A percentile compares a stretch with the other conserved stretches of the same genome.
These are phyloP conservation scores for Pseudonitzschia delicatissima DNA, from an alignment of 108 stramenopile species.

Conservation along the genomic window DNA sequence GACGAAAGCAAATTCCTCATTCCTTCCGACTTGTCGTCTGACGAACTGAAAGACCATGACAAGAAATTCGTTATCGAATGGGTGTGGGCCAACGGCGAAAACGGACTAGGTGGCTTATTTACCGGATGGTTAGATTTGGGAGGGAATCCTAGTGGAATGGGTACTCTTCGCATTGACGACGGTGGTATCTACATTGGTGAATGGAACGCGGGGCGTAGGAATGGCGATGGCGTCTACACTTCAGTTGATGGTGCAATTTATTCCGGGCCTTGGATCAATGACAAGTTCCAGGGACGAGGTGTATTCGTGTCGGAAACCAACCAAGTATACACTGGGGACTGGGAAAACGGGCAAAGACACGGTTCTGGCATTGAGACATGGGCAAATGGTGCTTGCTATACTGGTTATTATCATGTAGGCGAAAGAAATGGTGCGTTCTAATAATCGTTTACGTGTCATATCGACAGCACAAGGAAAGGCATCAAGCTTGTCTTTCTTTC, in stretches of 20 bases:
- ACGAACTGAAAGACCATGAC: not conserved
- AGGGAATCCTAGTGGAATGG: slow-evolving; percentile 42
- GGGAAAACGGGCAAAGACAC: slow-evolving; percentile 28
- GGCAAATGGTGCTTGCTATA: slow-evolving; percentile 39
- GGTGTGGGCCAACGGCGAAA: slow-evolving; percentile 17
- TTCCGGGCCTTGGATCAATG: slow-evolving; percentile 30
- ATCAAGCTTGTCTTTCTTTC: not conserved
- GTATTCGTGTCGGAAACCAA: slow-evolving; percentile 38
- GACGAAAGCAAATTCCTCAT: not conserved
- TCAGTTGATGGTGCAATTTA: slow-evolving; percentile 45
- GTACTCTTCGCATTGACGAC: slow-evolving; percentile 42
- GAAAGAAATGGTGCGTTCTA: slow-evolving; percentile 18
- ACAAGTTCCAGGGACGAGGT: slow-evolving; percentile 36
- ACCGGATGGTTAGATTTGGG: slow-evolving; percentile 39
- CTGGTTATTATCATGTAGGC: slow-evolving; percentile 38
- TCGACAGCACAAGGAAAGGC: not conserved
- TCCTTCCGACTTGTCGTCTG: slow-evolving; percentile 8
- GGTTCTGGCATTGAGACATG: slow-evolving; percentile 43
- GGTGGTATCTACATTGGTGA: slow-evolving; percentile 41
- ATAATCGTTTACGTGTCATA: too few species aligned
- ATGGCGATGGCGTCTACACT: slow-evolving; percentile 41
- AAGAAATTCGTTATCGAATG: slow-evolving; percentile 29
- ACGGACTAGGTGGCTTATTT: slow-evolving; percentile 28
- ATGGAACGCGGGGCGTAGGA: slow-evolving; percentile 34
- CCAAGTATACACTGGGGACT: slow-evolving; percentile 45